phyloP scores from a whole-genome alignment of 352 stramenopile species.

The Phytophthora kernoviae region DNA sequence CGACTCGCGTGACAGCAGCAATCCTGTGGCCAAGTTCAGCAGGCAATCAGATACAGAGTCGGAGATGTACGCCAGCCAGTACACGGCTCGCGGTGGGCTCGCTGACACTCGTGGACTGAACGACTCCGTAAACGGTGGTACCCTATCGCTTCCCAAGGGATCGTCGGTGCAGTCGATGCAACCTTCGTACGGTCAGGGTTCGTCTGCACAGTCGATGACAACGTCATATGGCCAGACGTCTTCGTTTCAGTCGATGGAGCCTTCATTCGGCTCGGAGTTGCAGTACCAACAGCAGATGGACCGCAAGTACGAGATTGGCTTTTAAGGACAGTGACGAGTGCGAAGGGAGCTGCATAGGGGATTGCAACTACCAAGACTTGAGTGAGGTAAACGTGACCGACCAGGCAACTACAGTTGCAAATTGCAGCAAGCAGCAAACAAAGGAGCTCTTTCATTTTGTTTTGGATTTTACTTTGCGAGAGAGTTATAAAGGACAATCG shows the following conservation, averaged over 20 bases:
- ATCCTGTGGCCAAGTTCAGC: slow-evolving; percentile 37
- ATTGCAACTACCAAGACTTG: no score
- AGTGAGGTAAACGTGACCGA: background rate
- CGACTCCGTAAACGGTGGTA: slow-evolving; percentile 18
- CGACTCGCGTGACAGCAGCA: slow-evolving; percentile 26
- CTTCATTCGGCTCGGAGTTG: slow-evolving; percentile 11
- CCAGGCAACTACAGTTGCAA: no score
- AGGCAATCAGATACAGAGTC: slow-evolving; percentile 41
- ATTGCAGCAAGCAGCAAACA: no score
- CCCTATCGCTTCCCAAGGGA: slow-evolving; percentile 12
- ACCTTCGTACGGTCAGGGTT: slow-evolving; percentile 13
- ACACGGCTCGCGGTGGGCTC: slow-evolving; percentile 17
- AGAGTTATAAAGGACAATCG: slow-evolving; percentile 14
- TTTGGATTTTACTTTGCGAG: slow-evolving; percentile 4
- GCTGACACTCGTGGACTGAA: slow-evolving; percentile 10
- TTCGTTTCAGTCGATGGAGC: slow-evolving; percentile 23
- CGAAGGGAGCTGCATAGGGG: no score
- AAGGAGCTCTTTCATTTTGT: slow-evolving; percentile 13
- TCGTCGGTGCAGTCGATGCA: slow-evolving; percentile 14
- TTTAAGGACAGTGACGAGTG: slow-evolving; percentile 11
- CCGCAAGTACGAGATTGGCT: slow-evolving; percentile 25
- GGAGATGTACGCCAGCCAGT: slow-evolving; percentile 50
- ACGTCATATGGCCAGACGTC: slow-evolving; percentile 14
- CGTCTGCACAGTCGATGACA: slow-evolving; percentile 1
- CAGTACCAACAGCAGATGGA: slow-evolving; percentile 19